A percentile compares a stretch with the other conserved stretches of the same genome.
Conservation (phyloP, 2,329 filamentous ascomycete genomes). For the Trichoderma simmonsii region DNA sequence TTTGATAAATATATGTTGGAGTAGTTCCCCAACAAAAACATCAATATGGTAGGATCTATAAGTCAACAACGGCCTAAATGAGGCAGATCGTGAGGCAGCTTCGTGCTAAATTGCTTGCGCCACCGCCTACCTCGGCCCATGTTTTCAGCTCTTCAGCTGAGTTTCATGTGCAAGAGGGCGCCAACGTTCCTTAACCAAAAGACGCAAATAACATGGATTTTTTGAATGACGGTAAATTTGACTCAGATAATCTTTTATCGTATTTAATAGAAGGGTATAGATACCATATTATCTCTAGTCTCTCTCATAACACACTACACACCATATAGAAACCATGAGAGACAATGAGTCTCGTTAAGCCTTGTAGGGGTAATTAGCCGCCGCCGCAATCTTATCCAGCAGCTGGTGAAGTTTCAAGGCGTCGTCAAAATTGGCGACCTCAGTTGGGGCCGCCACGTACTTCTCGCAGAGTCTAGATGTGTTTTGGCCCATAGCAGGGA, state of each 20-base stretch:
- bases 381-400: constrained; percentile 9
- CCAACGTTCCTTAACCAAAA: background rate
- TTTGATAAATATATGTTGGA: background rate
- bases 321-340: background rate
- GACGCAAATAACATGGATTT: background rate
- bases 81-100: background rate
- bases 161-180: background rate
- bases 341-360: background rate
- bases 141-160: background rate
- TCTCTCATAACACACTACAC: background rate
- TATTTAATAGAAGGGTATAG: background rate
- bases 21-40: background rate
- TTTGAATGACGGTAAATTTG: background rate
- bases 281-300: background rate
- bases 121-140: background rate
- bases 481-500: constrained; percentile 45
- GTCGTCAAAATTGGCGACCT: constrained; percentile 8
- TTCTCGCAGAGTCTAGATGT: constrained; percentile 4
- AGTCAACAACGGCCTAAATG: background rate
- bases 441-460: background rate
- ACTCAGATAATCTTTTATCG: background rate
- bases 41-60: background rate
- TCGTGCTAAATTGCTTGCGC: background rate
- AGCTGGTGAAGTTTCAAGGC: constrained; percentile 9
- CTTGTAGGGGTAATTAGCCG: background rate